Conservation (phyloP, 306 rosid species). For the Oemleria cerasiformis region DNA sequence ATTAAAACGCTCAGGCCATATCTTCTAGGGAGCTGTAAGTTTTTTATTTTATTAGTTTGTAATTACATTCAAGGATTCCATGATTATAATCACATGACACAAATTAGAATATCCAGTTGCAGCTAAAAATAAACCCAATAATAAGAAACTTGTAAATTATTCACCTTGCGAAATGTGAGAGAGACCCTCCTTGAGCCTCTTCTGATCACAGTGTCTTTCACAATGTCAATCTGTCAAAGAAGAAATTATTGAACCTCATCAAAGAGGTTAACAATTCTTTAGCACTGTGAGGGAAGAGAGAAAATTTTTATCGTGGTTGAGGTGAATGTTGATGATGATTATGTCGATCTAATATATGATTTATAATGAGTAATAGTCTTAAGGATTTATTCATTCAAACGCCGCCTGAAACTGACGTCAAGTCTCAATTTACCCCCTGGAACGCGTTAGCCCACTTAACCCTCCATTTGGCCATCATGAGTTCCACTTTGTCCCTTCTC, state of each 20-base stretch:
- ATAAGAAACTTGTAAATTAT: slow-evolving; percentile 16
- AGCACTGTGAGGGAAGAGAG: not conserved
- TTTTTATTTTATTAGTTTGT: not conserved
- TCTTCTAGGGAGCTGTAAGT: not conserved
- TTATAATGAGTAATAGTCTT: not conserved
- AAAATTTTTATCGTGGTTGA: not conserved
- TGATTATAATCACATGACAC: no score
- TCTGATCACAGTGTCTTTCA: slow-evolving; percentile 52
- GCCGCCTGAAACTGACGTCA: no score
- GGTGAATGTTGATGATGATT: not conserved
- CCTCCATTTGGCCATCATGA: no score
- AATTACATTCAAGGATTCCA: not conserved
- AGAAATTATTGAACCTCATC: slow-evolving; percentile 12
- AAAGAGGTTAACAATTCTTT: slow-evolving; percentile 12
- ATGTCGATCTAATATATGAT: not conserved
- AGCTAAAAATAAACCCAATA: slow-evolving; percentile 7
- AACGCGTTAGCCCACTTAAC: no score
- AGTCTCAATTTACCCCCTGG: no score
- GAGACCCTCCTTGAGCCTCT: slow-evolving; percentile 85
- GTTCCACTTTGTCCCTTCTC: no score
- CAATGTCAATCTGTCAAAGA: slow-evolving; percentile 60
- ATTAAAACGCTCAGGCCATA: not conserved
- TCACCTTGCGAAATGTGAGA: slow-evolving; percentile 79
- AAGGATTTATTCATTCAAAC: no score
- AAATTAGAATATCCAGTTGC: not conserved